A percentile compares a stretch with the other conserved stretches of the same genome.
Conservation (phyloP, 129 eudicot species). For the Flaveria bidentis region DNA sequence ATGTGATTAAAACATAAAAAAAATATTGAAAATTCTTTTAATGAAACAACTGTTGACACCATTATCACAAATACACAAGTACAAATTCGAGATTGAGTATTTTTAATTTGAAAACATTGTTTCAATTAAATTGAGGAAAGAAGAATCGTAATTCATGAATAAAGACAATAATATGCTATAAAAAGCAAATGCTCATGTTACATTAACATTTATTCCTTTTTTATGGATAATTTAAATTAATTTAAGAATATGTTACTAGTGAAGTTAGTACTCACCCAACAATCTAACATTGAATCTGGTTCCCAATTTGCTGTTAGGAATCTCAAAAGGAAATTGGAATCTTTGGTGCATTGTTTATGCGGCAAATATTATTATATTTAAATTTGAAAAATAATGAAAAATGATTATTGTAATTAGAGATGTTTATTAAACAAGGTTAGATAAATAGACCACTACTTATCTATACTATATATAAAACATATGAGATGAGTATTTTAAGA, state of each 20-base stretch:
- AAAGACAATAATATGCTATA: neutral
- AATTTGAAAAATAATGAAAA: neutral
- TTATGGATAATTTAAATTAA: neutral
- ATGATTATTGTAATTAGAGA: too few species aligned
- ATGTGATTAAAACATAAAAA: neutral
- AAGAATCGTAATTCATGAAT: neutral
- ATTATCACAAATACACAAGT: neutral
- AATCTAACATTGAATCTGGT: slow-evolving; percentile 20
- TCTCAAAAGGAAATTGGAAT: neutral
- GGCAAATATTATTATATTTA: neutral
- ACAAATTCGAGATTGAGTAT: neutral
- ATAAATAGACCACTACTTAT: too few species aligned
- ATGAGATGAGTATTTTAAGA: too few species aligned
- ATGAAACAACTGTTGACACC: neutral
- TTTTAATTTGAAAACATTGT: neutral
- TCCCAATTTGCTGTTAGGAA: neutral
- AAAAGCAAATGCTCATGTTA: slow-evolving; percentile 9
- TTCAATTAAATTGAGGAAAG: neutral
- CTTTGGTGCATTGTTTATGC: neutral
- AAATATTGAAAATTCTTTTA: neutral
- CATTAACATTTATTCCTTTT: neutral
- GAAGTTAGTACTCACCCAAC: slow-evolving; percentile 1
- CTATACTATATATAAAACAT: too few species aligned
- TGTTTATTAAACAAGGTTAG: too few species aligned
- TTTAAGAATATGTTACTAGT: neutral